These are phyloP conservation scores for Rosellinia necatrix DNA, from an alignment of 2,329 filamentous ascomycete species.

Conservation along the genomic window DNA sequence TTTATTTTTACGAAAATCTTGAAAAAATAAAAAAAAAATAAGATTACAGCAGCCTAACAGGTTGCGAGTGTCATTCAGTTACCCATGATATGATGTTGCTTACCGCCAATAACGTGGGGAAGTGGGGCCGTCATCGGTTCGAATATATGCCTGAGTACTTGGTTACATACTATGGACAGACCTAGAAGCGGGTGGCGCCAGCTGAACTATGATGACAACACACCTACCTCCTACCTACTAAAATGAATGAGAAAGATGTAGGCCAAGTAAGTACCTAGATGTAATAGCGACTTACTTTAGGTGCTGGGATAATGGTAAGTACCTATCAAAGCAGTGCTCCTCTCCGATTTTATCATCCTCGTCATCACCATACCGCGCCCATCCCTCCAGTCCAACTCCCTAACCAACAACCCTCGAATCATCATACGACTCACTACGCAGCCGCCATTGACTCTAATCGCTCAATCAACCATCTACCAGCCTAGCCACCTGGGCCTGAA, in stretches of 20 bases:
- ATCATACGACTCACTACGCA: conserved; percentile 10
- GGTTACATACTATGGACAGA: neutral
- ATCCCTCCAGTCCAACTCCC: conserved; percentile 13
- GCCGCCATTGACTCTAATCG: neutral
- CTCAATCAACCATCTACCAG: neutral
- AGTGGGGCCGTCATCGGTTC: conserved; percentile 6
- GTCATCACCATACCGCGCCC: conserved; percentile 8
- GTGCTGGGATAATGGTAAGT: too few relatives aligned
- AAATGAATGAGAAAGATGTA: too few relatives aligned
- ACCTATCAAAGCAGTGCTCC: neutral
- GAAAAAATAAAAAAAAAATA: too few relatives aligned
- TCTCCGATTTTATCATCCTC: conserved; percentile 15
- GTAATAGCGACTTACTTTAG: too few relatives aligned
- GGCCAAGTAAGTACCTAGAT: too few relatives aligned
- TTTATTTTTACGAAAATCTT: too few relatives aligned
- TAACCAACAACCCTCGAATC: too few relatives aligned
- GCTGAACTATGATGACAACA: neutral
- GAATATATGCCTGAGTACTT: neutral
- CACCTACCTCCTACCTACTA: neutral
- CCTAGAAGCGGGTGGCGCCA: neutral
- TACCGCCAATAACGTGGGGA: too few relatives aligned
- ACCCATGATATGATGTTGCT: too few relatives aligned
- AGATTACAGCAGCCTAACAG: too few relatives aligned
- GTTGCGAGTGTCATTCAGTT: too few relatives aligned
- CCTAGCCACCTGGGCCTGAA: neutral